Percentiles rank a stretch among this genome's conserved stretches.
These are phyloP conservation scores for Solanum okadae DNA, from an alignment of 257 asterid genomes.

Conservation along the genomic window DNA sequence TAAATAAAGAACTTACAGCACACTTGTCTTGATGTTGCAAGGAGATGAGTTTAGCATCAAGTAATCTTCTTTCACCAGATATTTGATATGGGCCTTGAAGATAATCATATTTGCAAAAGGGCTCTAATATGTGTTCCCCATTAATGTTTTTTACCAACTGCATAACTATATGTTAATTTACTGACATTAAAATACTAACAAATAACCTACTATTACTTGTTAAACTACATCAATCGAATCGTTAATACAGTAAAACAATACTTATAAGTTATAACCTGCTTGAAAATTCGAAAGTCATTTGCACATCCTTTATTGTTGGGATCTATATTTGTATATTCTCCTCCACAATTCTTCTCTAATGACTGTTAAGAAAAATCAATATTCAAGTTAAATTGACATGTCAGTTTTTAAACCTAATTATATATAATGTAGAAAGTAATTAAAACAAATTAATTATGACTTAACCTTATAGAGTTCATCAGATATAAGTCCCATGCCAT, in stretches of 20 bases:
- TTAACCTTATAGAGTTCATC: background rate
- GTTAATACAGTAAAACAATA: too few species aligned
- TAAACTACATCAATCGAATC: too few species aligned
- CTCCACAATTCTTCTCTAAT: background rate
- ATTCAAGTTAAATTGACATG: background rate
- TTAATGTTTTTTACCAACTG: background rate
- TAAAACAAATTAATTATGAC: background rate
- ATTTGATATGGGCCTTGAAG: background rate
- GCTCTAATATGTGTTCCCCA: background rate
- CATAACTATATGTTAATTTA: too few species aligned
- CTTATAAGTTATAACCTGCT: background rate
- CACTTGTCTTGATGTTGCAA: background rate
- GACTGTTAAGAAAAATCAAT: background rate
- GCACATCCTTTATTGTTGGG: background rate
- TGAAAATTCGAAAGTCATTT: background rate
- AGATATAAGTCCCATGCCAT: background rate
- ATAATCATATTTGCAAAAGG: background rate
- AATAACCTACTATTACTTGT: too few species aligned
- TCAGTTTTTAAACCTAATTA: background rate
- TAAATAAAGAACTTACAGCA: background rate
- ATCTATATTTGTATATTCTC: background rate
- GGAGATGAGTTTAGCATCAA: background rate
- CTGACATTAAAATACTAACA: too few species aligned
- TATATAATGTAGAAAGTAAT: background rate
- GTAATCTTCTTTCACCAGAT: background rate